Evolutionary conservation across 768 basidiomycete species (phyloP).

Genomic region (Podaxis sp.): DNA sequence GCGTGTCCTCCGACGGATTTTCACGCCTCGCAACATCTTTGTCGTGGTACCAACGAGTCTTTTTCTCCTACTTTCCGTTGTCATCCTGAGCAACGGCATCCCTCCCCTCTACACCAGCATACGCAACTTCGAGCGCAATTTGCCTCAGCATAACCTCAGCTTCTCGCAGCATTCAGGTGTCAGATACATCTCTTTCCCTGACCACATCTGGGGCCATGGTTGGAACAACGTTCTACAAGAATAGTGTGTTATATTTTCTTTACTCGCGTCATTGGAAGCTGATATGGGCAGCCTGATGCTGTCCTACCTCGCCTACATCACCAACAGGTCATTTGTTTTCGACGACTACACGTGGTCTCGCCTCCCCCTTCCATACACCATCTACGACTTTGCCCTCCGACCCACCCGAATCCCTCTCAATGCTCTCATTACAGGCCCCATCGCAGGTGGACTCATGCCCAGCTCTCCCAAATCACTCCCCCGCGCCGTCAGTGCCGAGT

Average conservation of each 20-base stretch:
- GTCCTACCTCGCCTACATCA: constrained; percentile 48
- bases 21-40: neutral
- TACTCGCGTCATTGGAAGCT: neutral
- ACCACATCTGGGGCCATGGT: constrained; percentile 59
- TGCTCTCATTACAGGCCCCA: constrained; percentile 55
- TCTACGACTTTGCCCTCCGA: constrained; percentile 53
- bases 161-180: constrained; percentile 19
- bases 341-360: constrained; percentile 64
- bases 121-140: constrained; percentile 13
- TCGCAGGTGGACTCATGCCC: constrained; percentile 40
- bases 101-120: constrained; percentile 22
- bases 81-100: constrained; percentile 19
- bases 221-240: constrained; percentile 64
- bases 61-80: constrained; percentile 3
- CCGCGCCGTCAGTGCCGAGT: constrained; percentile 45
- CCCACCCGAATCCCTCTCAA: constrained; percentile 54
- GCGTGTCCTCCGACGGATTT: neutral
- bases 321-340: constrained; percentile 58
- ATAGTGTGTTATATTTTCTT: constrained; percentile 38
- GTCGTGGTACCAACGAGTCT: constrained; percentile 6
- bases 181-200: constrained; percentile 48
- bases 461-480: neutral
- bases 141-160: constrained; percentile 19
- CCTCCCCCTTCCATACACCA: constrained; percentile 47
- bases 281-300: constrained; percentile 37